Conservation (phyloP, 1,284 basidiomycete species). For the Chalciporus piperatoides region DNA sequence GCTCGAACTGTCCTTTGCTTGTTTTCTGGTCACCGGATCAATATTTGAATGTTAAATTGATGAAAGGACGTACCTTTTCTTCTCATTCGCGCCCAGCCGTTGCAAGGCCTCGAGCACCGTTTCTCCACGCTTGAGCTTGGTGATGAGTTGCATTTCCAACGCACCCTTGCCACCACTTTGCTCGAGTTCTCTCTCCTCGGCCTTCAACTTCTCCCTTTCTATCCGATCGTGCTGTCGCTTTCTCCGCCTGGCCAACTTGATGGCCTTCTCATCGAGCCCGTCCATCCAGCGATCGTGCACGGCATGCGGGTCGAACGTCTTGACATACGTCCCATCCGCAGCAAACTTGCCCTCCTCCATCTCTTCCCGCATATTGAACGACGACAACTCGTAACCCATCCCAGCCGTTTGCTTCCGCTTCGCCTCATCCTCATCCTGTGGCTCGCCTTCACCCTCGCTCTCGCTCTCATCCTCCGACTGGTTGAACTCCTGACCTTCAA, state of each 20-base stretch:
- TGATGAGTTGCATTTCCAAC: conserved; percentile 67
- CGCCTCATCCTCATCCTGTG: conserved; percentile 77
- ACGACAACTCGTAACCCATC: conserved; percentile 91
- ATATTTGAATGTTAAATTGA: not conserved
- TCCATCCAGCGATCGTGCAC: conserved; percentile 96
- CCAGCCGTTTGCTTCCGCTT: conserved; percentile 72
- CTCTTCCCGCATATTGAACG: conserved; percentile 99
- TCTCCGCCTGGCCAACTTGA: conserved; percentile 74
- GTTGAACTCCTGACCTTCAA: conserved; percentile 92
- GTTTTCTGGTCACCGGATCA: conserved; percentile 24
- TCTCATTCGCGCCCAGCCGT: conserved; percentile 72
- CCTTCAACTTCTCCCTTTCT: conserved; percentile 65
- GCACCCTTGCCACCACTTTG: conserved; percentile 64
- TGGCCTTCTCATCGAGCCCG: conserved; percentile 80
- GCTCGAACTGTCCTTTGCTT: conserved; percentile 33
- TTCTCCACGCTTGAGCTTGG: conserved; percentile 83
- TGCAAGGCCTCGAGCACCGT: conserved; percentile 88
- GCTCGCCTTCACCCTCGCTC: conserved; percentile 51
- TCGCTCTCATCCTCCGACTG: conserved; percentile 47
- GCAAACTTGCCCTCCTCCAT: conserved; percentile 98
- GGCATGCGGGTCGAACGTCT: conserved; percentile 85
- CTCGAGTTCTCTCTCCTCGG: conserved; percentile 68
- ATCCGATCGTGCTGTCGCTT: conserved; percentile 67
- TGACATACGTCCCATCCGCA: conserved; percentile 87
- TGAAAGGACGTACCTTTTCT: conserved; percentile 48